Conservation (phyloP, 129 eudicot species). For the Escallonia rubra region DNA sequence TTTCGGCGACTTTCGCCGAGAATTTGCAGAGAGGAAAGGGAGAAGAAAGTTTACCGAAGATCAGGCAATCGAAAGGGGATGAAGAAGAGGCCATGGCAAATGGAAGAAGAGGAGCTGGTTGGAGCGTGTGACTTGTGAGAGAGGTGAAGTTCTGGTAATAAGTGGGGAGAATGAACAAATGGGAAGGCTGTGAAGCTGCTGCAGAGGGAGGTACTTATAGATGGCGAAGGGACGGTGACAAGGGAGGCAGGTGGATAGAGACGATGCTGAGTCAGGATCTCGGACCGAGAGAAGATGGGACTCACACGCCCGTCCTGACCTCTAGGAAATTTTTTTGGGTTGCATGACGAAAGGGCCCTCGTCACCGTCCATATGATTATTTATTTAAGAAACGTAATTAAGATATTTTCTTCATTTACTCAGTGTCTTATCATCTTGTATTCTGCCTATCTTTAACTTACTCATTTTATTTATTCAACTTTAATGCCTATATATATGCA, state of each 20-base stretch:
- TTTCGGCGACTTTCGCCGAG: no score
- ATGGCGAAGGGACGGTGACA: constrained; percentile 1
- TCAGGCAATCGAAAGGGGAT: constrained; percentile 62
- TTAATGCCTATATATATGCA: no score
- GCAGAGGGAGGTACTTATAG: constrained; percentile 13
- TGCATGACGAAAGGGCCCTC: no score
- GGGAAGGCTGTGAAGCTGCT: not conserved
- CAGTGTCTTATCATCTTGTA: no score
- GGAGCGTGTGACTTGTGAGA: not conserved
- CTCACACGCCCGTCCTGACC: constrained; percentile 1
- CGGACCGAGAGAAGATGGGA: not conserved
- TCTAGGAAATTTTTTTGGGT: not conserved
- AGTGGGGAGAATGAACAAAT: not conserved
- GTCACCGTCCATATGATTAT: no score
- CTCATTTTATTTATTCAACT: no score
- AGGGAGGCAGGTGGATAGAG: constrained; percentile 2
- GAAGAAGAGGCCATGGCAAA: constrained; percentile 31
- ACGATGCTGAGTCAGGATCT: constrained; percentile 3
- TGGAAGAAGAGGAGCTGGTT: not conserved
- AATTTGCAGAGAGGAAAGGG: not conserved
- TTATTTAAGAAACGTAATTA: no score
- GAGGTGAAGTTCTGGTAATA: not conserved
- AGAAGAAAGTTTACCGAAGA: constrained; percentile 47
- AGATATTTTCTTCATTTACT: no score
- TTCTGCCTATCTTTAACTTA: no score